Percentiles rank a stretch among this genome's conserved stretches.
Conservation (phyloP, 352 stramenopile genomes). For the Pythium dissotocum region DNA sequence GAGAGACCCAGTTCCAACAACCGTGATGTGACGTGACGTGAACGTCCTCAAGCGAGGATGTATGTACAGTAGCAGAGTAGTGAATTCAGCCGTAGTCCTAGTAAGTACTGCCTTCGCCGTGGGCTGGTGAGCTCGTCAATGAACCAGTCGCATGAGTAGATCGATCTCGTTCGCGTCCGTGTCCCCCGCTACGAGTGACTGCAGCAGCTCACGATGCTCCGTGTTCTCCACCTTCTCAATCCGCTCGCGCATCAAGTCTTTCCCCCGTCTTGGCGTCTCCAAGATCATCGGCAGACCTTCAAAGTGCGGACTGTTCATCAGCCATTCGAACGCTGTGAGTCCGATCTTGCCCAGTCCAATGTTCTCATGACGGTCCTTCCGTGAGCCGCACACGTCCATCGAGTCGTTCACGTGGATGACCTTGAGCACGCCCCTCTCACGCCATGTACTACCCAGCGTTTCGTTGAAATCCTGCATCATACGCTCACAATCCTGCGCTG, state of each 20-base stretch:
- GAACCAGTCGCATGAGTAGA: constrained; percentile 19
- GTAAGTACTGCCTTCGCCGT: neutral
- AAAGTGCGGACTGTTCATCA: constrained; percentile 45
- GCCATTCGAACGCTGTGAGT: constrained; percentile 35
- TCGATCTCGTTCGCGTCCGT: constrained; percentile 29
- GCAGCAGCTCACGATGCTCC: constrained; percentile 11
- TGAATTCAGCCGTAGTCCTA: neutral
- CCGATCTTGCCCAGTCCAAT: constrained; percentile 39
- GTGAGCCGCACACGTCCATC: constrained; percentile 32
- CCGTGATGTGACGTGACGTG: neutral
- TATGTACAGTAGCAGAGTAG: constrained; percentile 11
- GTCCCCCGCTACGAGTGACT: constrained; percentile 1
- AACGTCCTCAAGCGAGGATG: neutral
- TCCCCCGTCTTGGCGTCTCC: constrained; percentile 39
- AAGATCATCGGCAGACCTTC: constrained; percentile 45
- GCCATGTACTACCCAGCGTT: constrained; percentile 31
- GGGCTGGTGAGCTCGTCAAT: constrained; percentile 2
- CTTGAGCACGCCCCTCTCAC: constrained; percentile 32
- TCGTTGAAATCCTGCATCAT: constrained; percentile 39
- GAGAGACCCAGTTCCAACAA: constrained; percentile 2
- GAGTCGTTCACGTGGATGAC: constrained; percentile 54
- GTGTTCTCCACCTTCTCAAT: neutral
- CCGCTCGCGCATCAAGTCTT: constrained; percentile 1
- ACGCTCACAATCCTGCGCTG: constrained; percentile 28
- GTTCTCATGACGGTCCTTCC: constrained; percentile 44